Evolutionary conservation across 257 asterid species (phyloP).

Genomic region (Asclepias syriaca): DNA sequence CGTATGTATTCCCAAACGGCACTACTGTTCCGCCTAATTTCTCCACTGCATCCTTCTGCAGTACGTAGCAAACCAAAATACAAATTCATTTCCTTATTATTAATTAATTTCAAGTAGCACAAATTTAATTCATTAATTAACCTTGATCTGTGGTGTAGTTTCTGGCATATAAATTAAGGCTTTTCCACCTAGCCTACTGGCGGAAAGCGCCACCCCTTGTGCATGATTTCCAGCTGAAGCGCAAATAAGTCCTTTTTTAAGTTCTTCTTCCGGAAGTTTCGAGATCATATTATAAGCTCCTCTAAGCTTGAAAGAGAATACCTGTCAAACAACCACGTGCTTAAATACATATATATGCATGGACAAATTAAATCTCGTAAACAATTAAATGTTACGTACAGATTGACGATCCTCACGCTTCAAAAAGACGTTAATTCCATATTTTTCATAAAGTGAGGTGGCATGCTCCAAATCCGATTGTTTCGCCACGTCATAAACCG

Average conservation of each 20-base stretch:
- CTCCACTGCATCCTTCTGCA: constrained; percentile 76
- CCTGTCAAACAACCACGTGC: constrained; percentile 34
- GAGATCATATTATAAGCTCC: constrained; percentile 99
- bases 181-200: constrained; percentile 51
- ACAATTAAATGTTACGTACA: no score
- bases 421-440: no score
- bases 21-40: constrained; percentile 57
- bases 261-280: constrained; percentile 62
- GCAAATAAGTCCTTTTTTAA: constrained; percentile 78
- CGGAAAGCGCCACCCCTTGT: constrained; percentile 89
- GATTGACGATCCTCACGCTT: no score
- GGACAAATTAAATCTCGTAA: background rate
- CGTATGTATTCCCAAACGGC: constrained; percentile 86
- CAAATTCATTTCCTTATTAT: no score
- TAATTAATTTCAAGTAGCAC: no score
- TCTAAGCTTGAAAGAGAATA: constrained; percentile 89
- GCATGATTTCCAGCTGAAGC: constrained; percentile 99
- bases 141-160: constrained; percentile 96
- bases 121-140: constrained; percentile 2
- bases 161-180: constrained; percentile 87
- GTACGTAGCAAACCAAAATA: background rate
- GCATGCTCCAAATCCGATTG: no score
- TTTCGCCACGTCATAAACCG: no score
- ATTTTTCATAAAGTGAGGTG: no score
- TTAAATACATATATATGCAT: no score